Evolutionary conservation across 2,329 filamentous ascomycete species (phyloP).

Genomic region (Cercospora zeae-maydis): DNA sequence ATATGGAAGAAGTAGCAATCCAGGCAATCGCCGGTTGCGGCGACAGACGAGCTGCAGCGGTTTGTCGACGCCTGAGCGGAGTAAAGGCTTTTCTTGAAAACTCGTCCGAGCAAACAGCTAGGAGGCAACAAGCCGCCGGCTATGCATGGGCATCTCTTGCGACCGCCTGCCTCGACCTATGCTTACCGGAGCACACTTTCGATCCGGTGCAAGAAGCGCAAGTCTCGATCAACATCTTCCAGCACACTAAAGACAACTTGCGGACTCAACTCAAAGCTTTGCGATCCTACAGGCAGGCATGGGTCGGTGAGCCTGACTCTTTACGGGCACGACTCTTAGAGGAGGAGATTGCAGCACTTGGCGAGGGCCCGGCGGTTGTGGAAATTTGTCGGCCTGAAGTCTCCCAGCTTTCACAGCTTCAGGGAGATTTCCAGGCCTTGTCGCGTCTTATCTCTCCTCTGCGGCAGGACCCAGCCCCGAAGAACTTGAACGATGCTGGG

Average conservation of each 20-base stretch:
- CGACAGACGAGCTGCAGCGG: not conserved
- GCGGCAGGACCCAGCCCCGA: not conserved
- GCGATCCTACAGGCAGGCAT: constrained; percentile 60
- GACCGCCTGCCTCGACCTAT: constrained; percentile 69
- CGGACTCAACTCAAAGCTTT: constrained; percentile 58
- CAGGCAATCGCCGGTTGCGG: not conserved
- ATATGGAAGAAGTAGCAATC: not conserved
- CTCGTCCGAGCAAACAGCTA: not conserved
- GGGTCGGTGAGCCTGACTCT: constrained; percentile 66
- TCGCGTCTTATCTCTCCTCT: constrained; percentile 24
- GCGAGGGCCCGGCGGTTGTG: constrained; percentile 62
- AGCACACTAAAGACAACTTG: constrained; percentile 56
- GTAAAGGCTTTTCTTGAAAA: not conserved
- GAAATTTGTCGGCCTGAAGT: constrained; percentile 67
- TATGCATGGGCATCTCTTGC: constrained; percentile 72
- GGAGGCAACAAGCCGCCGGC: constrained; percentile 33
- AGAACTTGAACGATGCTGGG: constrained; percentile 12
- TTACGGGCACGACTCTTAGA: constrained; percentile 62
- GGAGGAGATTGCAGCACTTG: constrained; percentile 60
- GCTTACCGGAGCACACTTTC: constrained; percentile 80
- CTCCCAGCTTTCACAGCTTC: constrained; percentile 67
- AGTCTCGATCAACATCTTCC: constrained; percentile 61
- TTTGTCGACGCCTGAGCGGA: constrained; percentile 4
- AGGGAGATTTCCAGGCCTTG: constrained; percentile 65
- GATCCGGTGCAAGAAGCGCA: constrained; percentile 66